A percentile compares a stretch with the other conserved stretches of the same genome.
These are phyloP conservation scores for Annona cherimola DNA, from an alignment of 164 flowering plant species.

Conservation along the genomic window DNA sequence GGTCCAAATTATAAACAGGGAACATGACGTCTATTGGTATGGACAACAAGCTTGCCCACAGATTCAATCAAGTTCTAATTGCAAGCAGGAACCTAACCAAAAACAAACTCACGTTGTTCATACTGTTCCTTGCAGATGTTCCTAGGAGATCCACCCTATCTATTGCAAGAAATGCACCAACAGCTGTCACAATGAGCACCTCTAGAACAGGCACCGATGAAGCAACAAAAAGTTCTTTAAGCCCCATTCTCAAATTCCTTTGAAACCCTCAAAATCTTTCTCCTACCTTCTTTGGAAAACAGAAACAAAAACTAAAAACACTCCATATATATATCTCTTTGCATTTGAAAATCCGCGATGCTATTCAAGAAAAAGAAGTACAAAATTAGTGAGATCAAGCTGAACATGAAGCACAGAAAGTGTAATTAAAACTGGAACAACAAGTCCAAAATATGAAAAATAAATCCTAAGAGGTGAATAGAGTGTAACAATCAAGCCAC, in stretches of 20 bases:
- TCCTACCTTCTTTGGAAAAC: neutral
- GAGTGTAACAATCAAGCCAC: no score
- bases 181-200: slow-evolving; percentile 43
- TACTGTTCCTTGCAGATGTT: slow-evolving; percentile 38
- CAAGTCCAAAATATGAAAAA: no score
- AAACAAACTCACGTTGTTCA: slow-evolving; percentile 40
- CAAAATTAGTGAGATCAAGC: no score
- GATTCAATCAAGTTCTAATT: neutral
- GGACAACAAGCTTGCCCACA: neutral
- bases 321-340: no score
- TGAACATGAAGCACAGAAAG: no score
- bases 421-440: no score
- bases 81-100: neutral
- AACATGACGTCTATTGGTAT: neutral
- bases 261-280: neutral
- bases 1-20: neutral
- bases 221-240: slow-evolving; percentile 35
- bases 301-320: no score
- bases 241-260: slow-evolving; percentile 24
- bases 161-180: slow-evolving; percentile 46
- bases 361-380: no score
- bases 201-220: slow-evolving; percentile 44
- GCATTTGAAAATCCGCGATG: no score
- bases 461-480: no score
- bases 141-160: slow-evolving; percentile 35